These are phyloP conservation scores for Anethum foeniculum DNA, from an alignment of 140 eudicot species.

Conservation along the genomic window DNA sequence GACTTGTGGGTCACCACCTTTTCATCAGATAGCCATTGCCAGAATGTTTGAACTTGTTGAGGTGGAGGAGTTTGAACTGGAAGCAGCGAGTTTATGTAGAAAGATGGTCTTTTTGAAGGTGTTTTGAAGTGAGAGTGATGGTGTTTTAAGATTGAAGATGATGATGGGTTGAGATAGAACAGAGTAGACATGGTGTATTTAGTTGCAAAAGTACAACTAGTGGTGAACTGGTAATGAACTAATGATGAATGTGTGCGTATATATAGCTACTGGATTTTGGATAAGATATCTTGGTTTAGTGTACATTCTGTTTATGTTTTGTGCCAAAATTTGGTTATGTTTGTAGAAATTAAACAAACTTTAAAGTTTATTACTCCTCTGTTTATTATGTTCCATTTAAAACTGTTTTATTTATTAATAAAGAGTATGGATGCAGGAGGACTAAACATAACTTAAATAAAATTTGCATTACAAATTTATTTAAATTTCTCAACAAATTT, in stretches of 20 bases:
- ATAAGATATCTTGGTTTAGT: neutral
- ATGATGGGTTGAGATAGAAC: constrained; percentile 13
- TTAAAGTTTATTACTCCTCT: no score
- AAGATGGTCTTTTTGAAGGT: constrained; percentile 14
- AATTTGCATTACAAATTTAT: no score
- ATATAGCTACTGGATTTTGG: constrained; percentile 3
- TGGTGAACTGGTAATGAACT: neutral
- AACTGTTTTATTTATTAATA: no score
- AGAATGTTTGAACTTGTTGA: constrained; percentile 58
- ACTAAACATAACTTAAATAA: no score
- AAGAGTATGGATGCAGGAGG: no score
- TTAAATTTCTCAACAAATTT: no score
- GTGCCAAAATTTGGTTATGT: neutral
- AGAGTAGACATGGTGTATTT: constrained; percentile 21
- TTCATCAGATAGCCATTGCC: constrained; percentile 82
- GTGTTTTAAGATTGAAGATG: constrained; percentile 19
- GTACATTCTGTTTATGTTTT: neutral
- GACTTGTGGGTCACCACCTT: constrained; percentile 64
- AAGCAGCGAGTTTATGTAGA: constrained; percentile 26
- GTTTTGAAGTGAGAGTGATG: constrained; percentile 4
- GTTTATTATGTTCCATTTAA: no score
- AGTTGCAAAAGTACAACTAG: neutral
- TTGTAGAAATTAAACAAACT: no score
- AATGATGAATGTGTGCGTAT: neutral
- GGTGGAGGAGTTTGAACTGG: constrained; percentile 24